A percentile compares a stretch with the other conserved stretches of the same genome.
phyloP scores from a whole-genome alignment of 2,329 filamentous ascomycete genomes.

The Drechslerella coelobrocha region DNA sequence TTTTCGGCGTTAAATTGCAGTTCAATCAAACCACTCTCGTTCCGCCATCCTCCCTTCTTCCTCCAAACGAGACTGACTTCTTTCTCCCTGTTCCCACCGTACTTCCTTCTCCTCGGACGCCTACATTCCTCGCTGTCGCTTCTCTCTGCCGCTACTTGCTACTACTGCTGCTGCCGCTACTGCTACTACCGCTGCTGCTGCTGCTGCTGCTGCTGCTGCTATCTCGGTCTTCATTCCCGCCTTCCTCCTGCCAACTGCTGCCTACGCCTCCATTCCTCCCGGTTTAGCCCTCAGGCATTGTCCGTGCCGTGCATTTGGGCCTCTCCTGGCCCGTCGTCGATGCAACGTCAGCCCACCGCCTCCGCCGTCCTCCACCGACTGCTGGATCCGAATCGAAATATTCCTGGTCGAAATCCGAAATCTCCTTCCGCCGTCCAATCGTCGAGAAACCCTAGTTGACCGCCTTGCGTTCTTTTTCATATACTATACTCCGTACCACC shows the following conservation, averaged over 20 bases:
- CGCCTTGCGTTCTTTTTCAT: neutral
- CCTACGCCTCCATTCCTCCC: neutral
- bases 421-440: neutral
- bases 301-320: neutral
- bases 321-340: neutral
- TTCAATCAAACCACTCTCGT: neutral
- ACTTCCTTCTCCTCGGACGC: neutral
- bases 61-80: too few species aligned
- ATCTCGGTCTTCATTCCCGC: too few species aligned
- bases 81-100: neutral
- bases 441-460: too few species aligned
- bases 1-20: neutral
- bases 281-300: too few species aligned
- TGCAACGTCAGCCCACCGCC: constrained; percentile 1
- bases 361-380: neutral
- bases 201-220: too few species aligned
- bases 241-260: too few species aligned
- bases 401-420: neutral
- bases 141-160: neutral
- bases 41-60: neutral
- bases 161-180: neutral
- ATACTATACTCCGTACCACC: neutral
- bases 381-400: neutral
- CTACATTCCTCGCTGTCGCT: neutral
- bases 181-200: too few species aligned